Base-by-base conservation (phyloP, 805 yeast genomes). In the Lipomyces sp. region DNA sequence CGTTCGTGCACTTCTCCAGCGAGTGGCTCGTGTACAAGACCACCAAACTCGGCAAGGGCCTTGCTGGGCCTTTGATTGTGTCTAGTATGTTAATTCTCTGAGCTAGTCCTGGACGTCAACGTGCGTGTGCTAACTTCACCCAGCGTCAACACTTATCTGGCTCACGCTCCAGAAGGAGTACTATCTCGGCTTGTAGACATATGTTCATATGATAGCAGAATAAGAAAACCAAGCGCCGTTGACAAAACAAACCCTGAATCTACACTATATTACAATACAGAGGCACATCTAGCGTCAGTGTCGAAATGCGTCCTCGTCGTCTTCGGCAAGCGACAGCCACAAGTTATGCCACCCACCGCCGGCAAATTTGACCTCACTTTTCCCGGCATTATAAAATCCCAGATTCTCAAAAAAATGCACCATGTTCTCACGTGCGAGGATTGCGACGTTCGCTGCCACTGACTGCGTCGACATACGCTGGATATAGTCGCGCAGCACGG, bases 391-490 rank as follows among this genome's bases (percentile, higher is more conserved):
- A 23, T 52, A 54, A 68, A 91, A 93, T 0, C 96, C 97, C 34
- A 88, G 75, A 60, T 83, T 79, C 62, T 81, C 82, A 70, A 91
- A 91, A 68, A 90, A 90, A 19, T 84, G 83, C 18, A 82, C 70
- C 62, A 88, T 74, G 22, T 75, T 72, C 42, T 80, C 77, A 63
- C 86, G 88, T 28, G 89, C 86, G 53, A 91, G 76, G 28, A 59
- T 31, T 5, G 82, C 78, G 44, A 91, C 81, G 62, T 80, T 77
- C 61, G 82, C 86, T 40, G 93, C 96, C 55, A 88, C 82, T 60
- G 82, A 87, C 66, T 89, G 95, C 66, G 88, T 88, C 43, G 87
- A 80, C 68, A 91, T 72, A 65, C 91, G 86, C 68, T 93, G 97
- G 55, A 90, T 78, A 70, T 86, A 93, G 69, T 91, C 98, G 60